Percentiles rank a stretch among this genome's conserved stretches.
These are phyloP conservation scores for Globisporangium irregulare DNA, from an alignment of 352 stramenopile genomes.

Conservation along the genomic window DNA sequence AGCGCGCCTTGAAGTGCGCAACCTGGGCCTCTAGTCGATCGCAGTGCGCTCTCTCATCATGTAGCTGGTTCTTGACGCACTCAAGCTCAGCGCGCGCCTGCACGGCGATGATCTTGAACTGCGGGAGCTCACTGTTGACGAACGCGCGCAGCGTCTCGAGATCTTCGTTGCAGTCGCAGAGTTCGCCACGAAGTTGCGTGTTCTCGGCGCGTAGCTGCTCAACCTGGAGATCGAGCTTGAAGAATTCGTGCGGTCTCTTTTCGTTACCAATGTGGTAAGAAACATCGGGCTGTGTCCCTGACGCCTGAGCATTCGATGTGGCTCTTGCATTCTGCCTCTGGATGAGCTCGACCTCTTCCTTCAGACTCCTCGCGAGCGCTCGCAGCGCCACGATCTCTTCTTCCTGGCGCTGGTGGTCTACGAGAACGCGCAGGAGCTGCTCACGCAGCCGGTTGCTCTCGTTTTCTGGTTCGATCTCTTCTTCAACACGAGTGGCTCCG, in stretches of 20 bases:
- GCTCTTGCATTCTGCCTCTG: conserved; percentile 3
- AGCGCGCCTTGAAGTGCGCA: conserved; percentile 22
- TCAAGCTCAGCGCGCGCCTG: conserved; percentile 37
- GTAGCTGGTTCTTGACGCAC: conserved; percentile 35
- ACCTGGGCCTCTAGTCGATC: conserved; percentile 30
- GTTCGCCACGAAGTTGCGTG: conserved; percentile 20
- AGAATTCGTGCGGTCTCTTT: conserved; percentile 33
- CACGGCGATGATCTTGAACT: conserved; percentile 30
- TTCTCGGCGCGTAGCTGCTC: conserved; percentile 48
- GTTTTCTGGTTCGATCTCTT: not conserved
- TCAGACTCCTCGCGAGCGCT: conserved; percentile 48
- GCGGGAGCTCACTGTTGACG: conserved; percentile 25
- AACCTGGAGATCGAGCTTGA: conserved; percentile 44
- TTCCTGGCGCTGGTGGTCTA: conserved; percentile 45
- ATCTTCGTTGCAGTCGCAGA: conserved; percentile 18
- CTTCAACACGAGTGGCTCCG: not conserved
- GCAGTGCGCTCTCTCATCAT: conserved; percentile 31
- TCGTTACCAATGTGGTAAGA: not conserved
- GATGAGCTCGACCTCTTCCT: conserved; percentile 48
- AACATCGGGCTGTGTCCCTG: not conserved
- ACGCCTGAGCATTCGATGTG: not conserved
- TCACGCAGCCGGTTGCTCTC: conserved; percentile 35
- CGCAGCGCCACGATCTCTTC: conserved; percentile 61
- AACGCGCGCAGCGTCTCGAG: conserved; percentile 13
- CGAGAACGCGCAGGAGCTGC: conserved; percentile 42